Evolutionary conservation across 192 early-diverging fungal genomes (phyloP).

Genomic region (Coemansia sp.): DNA sequence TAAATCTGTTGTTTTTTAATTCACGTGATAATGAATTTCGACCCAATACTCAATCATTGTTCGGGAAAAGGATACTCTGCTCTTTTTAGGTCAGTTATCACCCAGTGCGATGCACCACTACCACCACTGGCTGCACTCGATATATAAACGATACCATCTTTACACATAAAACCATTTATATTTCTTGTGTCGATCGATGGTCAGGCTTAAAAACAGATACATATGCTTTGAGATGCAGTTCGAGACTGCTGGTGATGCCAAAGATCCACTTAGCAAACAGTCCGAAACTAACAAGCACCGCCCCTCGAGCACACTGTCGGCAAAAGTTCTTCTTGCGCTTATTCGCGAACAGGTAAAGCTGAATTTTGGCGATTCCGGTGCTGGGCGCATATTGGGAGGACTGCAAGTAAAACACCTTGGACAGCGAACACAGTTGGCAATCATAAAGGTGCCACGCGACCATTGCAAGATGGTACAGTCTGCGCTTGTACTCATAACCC

Average conservation of each 20-base stretch:
- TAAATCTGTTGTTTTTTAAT: background rate
- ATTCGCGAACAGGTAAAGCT: conserved; percentile 33
- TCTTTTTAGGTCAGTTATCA: too few species aligned
- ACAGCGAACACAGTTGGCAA: conserved; percentile 33
- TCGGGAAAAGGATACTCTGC: background rate
- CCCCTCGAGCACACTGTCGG: background rate
- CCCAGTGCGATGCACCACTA: background rate
- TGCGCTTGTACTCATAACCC: conserved; percentile 21
- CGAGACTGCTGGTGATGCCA: background rate
- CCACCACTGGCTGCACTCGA: too few species aligned
- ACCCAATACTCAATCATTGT: background rate
- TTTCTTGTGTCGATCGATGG: conserved; percentile 14
- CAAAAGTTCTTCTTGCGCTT: conserved; percentile 18
- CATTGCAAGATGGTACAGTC: conserved; percentile 45
- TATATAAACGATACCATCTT: background rate
- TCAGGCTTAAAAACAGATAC: conserved; percentile 51
- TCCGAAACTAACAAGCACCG: background rate
- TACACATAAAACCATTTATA: background rate
- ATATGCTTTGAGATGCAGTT: conserved; percentile 44
- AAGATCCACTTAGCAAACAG: background rate
- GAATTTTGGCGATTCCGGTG: conserved; percentile 47
- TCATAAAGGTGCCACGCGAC: conserved; percentile 45
- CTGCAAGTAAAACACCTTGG: conserved; percentile 45
- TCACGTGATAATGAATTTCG: background rate
- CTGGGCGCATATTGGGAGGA: conserved; percentile 26